Evolutionary conservation across 768 basidiomycete species (phyloP).

Genomic region (Lactarius evosmus): DNA sequence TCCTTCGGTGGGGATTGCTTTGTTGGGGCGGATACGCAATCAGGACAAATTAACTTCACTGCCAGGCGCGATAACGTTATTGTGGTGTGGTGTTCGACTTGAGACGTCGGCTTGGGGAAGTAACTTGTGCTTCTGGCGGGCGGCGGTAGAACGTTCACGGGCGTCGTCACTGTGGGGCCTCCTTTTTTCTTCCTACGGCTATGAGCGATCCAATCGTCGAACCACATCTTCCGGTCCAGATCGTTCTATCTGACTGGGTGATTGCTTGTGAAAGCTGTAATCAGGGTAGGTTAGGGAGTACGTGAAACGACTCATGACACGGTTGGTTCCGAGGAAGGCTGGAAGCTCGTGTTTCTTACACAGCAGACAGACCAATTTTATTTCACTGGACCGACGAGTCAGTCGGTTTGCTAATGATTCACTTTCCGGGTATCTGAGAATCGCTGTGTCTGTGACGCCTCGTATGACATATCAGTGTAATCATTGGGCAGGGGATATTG

Average conservation of each 20-base stretch:
- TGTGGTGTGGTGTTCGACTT: slow-evolving; percentile 17
- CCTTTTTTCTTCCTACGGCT: slow-evolving; percentile 3
- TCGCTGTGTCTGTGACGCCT: slow-evolving; percentile 21
- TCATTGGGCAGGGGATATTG: slow-evolving; percentile 22
- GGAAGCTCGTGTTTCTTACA: slow-evolving; percentile 25
- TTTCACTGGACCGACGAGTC: slow-evolving; percentile 19
- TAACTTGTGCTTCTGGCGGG: slow-evolving; percentile 23
- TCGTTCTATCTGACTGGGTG: slow-evolving; percentile 2
- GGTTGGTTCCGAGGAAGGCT: slow-evolving; percentile 17
- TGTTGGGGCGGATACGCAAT: slow-evolving; percentile 21
- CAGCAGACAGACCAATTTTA: slow-evolving; percentile 7
- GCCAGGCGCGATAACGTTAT: slow-evolving; percentile 25
- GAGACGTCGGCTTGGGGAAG: slow-evolving; percentile 15
- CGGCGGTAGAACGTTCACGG: slow-evolving; percentile 26
- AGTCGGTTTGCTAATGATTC: slow-evolving; percentile 23
- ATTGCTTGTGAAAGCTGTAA: slow-evolving; percentile 7
- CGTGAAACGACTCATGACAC: slow-evolving; percentile 4
- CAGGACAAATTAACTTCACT: slow-evolving; percentile 25
- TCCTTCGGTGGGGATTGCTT: slow-evolving; percentile 7
- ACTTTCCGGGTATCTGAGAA: slow-evolving; percentile 19
- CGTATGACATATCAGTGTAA: slow-evolving; percentile 21
- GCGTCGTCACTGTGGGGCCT: not conserved
- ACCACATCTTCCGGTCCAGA: slow-evolving; percentile 1
- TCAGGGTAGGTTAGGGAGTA: not conserved
- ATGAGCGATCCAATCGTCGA: slow-evolving; percentile 5